phyloP scores from a whole-genome alignment of 2,329 filamentous ascomycete species.

The Claviceps digitariae region DNA sequence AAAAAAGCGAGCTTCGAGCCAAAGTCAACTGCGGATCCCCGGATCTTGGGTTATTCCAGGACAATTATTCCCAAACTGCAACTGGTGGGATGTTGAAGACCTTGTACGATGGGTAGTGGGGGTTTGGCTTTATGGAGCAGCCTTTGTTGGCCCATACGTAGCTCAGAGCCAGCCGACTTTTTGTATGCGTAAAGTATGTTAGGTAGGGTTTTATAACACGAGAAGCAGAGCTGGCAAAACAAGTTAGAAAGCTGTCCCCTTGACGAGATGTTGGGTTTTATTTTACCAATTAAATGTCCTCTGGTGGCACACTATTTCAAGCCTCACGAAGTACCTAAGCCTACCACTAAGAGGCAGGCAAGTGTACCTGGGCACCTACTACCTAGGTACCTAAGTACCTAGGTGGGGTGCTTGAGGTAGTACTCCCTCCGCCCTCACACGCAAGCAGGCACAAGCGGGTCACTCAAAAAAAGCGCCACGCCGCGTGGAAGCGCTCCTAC shows the following conservation, averaged over 20 bases:
- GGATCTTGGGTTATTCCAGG: constrained; percentile 10
- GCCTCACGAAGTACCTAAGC: too few relatives aligned
- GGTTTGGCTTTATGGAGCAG: not conserved
- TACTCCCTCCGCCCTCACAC: too few relatives aligned
- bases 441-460: too few relatives aligned
- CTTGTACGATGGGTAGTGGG: not conserved
- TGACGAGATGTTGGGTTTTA: too few relatives aligned
- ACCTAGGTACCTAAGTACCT: too few relatives aligned
- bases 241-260: too few relatives aligned
- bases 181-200: not conserved
- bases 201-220: too few relatives aligned
- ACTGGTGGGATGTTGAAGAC: not conserved
- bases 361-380: too few relatives aligned
- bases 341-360: too few relatives aligned
- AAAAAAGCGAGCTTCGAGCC: not conserved
- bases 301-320: too few relatives aligned
- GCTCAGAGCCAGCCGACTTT: not conserved
- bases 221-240: not conserved
- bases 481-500: not conserved
- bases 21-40: constrained; percentile 10
- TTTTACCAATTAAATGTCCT: too few relatives aligned
- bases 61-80: not conserved
- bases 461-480: not conserved
- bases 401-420: too few relatives aligned
- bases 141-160: not conserved